Evolutionary conservation across 2,329 filamentous ascomycete species (phyloP), one percentile per base, ranked within the genome.

Genomic region (Colletotrichum sp.): DNA sequence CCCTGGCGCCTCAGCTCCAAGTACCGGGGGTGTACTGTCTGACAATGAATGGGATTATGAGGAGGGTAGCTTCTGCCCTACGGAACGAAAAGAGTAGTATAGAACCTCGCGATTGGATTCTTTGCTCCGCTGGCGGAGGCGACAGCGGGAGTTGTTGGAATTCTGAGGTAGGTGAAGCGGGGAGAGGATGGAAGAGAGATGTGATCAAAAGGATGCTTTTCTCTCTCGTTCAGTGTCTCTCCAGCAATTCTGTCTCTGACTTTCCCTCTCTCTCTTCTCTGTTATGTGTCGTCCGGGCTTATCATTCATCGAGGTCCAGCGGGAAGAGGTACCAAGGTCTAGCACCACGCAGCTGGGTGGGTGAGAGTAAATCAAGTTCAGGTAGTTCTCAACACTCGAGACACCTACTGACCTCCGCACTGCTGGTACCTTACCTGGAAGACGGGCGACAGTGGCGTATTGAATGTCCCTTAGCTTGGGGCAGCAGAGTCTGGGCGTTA

Each of bases 1-100:
- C 71, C 64, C 74, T 74, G 66, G 71, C 70, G 74, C 74, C 70
- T 75, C 74, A 74, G 74, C 71, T 76, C 65, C 70, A 76, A 70
- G 71, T 76, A 76, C 71, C 65, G 74, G 71, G 71, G 58, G 64
- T 68, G 57, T 30, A 34, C 64, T 76, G 74, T 76, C 71, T 69
- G 73, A 64, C 69, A 68, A 68, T 64, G 38, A 15, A 61, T 61
- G 57, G 63, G 38, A 72, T 24, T 43, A 21, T 57, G 36, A 61
- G 32, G 21, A 38, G 61, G 38, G 71, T 67, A 60, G 55, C 38
- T 38, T 63, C 63, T 75, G 69, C 73, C 73, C 73, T 75, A 72
- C 64, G 38, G 26, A 26, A 67, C 38, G 36, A n/a, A 48, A 72
- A 21, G 32, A 48, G 26, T 48, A 65, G 38, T 15, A 48, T 48